A percentile compares a stretch with the other conserved stretches of the same genome.
phyloP scores from a whole-genome alignment of 441 rosid genomes.

The Corymbia calophylla region DNA sequence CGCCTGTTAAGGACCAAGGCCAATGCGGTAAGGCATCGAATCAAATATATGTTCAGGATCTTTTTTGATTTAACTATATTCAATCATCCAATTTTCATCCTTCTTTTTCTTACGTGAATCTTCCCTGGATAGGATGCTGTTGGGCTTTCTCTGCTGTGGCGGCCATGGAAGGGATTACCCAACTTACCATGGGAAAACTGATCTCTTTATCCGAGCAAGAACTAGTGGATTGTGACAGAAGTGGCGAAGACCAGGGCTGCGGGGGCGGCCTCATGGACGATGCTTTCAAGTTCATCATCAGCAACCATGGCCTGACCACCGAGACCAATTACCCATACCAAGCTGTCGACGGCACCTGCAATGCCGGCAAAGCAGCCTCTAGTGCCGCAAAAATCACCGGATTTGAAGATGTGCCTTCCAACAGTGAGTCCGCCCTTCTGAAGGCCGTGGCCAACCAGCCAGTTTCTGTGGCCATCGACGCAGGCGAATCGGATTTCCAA shows the following conservation, averaged over 20 bases:
- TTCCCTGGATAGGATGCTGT: background rate
- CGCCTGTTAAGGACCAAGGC: background rate
- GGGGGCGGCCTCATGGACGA: background rate
- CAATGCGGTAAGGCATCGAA: background rate
- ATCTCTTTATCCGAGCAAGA: background rate
- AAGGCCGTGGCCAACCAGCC: background rate
- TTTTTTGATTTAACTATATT: background rate
- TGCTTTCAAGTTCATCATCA: background rate
- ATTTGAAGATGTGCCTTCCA: background rate
- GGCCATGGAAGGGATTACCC: background rate
- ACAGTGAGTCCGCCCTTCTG: background rate
- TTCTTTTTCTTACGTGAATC: background rate
- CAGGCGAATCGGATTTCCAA: background rate
- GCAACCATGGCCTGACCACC: background rate
- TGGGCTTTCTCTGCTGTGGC: background rate
- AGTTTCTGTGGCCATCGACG: background rate
- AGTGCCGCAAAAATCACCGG: background rate
- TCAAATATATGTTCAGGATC: background rate
- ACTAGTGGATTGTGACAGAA: background rate
- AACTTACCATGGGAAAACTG: background rate
- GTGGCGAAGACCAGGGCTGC: background rate
- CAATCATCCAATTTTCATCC: background rate
- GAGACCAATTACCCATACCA: background rate
- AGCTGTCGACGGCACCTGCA: background rate
- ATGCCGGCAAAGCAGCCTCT: background rate